Evolutionary conservation across 768 basidiomycete genomes (phyloP).

Genomic region (Lyophyllum decastes): DNA sequence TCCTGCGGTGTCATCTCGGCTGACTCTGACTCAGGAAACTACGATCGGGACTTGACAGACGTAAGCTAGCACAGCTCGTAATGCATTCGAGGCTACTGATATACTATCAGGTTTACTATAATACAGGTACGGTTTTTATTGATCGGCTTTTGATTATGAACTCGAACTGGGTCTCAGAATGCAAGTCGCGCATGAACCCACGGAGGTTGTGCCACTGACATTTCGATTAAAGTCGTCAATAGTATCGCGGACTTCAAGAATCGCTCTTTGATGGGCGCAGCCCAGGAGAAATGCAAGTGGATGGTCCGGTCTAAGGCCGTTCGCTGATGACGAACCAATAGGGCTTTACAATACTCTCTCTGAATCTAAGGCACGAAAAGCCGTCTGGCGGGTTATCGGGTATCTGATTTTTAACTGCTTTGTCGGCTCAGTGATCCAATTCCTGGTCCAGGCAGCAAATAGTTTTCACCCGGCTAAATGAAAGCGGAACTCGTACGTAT

Average conservation of each 20-base stretch:
- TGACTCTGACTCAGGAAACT: constrained; percentile 36
- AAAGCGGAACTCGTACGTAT: constrained; percentile 34
- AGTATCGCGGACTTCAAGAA: constrained; percentile 40
- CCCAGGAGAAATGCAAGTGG: constrained; percentile 52
- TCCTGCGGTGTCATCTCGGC: not conserved
- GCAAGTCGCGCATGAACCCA: constrained; percentile 2
- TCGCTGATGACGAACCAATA: constrained; percentile 15
- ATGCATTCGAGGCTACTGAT: not conserved
- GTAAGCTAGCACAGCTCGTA: constrained; percentile 25
- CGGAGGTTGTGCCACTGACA: constrained; percentile 15
- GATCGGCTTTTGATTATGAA: not conserved
- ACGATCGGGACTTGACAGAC: constrained; percentile 60
- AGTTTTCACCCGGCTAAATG: constrained; percentile 51
- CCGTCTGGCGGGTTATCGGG: constrained; percentile 58
- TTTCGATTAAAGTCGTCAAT: constrained; percentile 37
- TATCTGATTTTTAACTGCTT: constrained; percentile 16
- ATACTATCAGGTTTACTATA: constrained; percentile 43
- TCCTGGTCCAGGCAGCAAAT: constrained; percentile 47
- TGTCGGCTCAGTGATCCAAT: not conserved
- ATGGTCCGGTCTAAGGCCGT: not conserved
- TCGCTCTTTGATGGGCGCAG: constrained; percentile 55
- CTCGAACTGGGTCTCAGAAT: not conserved
- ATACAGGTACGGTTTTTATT: constrained; percentile 38
- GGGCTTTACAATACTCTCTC: constrained; percentile 51
- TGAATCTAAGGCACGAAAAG: constrained; percentile 45